Base-by-base conservation (phyloP, 1,284 basidiomycete species). In the Rhizoctonia solani region DNA sequence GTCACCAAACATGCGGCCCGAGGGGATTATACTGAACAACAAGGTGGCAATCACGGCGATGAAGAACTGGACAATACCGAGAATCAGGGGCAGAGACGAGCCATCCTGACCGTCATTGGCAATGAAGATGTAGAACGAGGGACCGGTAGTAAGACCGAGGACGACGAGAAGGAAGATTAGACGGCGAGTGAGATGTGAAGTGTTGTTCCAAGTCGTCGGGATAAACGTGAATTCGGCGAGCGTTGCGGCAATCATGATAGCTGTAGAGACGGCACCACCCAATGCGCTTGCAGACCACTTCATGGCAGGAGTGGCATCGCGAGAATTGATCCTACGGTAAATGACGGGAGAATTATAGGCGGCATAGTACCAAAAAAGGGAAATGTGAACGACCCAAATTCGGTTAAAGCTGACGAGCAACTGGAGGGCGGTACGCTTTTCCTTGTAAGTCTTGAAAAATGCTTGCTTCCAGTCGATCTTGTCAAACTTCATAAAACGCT, bases 351-450 rank as follows among this genome's bases (percentile, higher is more conserved):
- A 90, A 79, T 98, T 98, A 83, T 86, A 98, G 21, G 94, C 85
- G 30, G 93, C 97, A 79, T 95, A 98, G 81, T 89, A 96, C 86
- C 90, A 97, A 81, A 89, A 97, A 74, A 96, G 79, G 41, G 93
- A 86, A 68, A 98, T 83, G 78, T 98, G 95, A 68, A 95, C 87
- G 76, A 97, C 90, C 95, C 95, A 98, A 74, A 98, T 91, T 66
- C 95, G 91, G 81, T 97, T 98, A 81, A 98, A 98, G 82, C 98
- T 97, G 81, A 97, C 94, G 68, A 98, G 84, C 1, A 97, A 82
- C 77, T 98, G 95, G 68, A 93, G 87, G 76, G 95, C 91, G 0
- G 94, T 95, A 44, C 95, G 92, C 75, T 94, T 94, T 79, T 98
- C 95, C 71, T 87, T 92, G 79, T 97, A 98, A 0, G 95, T 98